Percentiles rank a stretch among this genome's conserved stretches.
These are phyloP conservation scores for Phlebiopsis flavidoalba DNA, from an alignment of 768 basidiomycete genomes.

Conservation along the genomic window DNA sequence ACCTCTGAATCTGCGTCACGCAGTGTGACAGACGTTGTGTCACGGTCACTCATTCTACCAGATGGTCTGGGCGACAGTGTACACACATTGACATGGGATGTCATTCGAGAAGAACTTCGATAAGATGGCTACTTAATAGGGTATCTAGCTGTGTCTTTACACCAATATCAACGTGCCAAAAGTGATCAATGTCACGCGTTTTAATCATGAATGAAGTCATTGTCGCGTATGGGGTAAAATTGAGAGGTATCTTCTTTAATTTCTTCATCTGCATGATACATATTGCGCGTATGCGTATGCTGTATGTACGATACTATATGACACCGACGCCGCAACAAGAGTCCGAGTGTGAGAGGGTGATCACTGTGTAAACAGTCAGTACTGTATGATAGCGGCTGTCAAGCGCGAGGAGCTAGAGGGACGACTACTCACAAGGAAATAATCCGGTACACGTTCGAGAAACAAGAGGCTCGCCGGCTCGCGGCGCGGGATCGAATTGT, in stretches of 20 bases:
- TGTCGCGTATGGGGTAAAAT: background rate
- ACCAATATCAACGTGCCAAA: no score
- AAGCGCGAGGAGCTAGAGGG: background rate
- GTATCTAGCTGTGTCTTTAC: no score
- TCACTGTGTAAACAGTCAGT: constrained; percentile 15
- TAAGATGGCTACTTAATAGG: background rate
- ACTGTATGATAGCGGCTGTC: background rate
- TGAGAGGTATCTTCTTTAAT: constrained; percentile 8
- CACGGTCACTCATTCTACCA: background rate
- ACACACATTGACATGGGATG: no score
- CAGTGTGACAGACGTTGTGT: background rate
- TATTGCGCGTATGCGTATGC: constrained; percentile 20
- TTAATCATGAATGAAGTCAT: no score
- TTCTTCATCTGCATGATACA: constrained; percentile 20
- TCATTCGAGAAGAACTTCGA: no score
- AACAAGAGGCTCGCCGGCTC: constrained; percentile 97
- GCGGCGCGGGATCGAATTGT: constrained; percentile 99
- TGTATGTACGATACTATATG: constrained; percentile 25
- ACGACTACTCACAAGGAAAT: constrained; percentile 69
- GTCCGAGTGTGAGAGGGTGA: constrained; percentile 12
- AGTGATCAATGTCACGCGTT: no score
- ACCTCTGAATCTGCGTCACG: background rate
- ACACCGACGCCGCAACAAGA: constrained; percentile 14
- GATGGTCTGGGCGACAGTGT: no score
- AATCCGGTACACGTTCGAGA: constrained; percentile 92